Percentiles rank a stretch among this genome's conserved stretches.
Conservation (phyloP, 192 early-diverging fungal genomes). For the Rhizophagus clarus region DNA sequence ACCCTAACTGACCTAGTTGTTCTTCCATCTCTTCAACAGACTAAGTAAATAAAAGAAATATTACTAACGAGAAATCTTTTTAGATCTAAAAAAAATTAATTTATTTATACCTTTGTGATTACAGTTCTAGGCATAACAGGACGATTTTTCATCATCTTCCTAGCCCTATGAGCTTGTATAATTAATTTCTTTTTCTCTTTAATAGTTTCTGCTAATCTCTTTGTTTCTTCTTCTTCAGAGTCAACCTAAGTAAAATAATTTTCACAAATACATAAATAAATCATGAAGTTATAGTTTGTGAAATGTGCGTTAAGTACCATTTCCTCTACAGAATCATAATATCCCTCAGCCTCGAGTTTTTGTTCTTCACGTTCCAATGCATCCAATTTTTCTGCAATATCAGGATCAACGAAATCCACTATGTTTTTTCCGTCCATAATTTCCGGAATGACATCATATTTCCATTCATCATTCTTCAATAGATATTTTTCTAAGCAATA, state of each 20-base stretch:
- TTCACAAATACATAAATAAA: conserved; percentile 3
- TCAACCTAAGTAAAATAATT: conserved; percentile 48
- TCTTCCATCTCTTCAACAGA: conserved; percentile 67
- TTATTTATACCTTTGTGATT: conserved; percentile 26
- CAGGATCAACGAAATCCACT: conserved; percentile 97
- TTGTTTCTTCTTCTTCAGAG: conserved; percentile 81
- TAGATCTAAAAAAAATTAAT: not conserved
- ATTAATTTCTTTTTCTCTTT: conserved; percentile 86
- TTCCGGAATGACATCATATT: conserved; percentile 97
- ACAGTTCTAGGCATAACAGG: conserved; percentile 70
- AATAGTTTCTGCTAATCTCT: conserved; percentile 76
- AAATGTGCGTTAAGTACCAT: conserved; percentile 35
- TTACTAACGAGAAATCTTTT: conserved; percentile 29
- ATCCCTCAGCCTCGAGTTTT: conserved; percentile 87
- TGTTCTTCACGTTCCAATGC: conserved; percentile 98
- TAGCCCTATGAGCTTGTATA: conserved; percentile 69
- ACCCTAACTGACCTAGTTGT: conserved; percentile 72
- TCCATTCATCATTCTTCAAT: conserved; percentile 87
- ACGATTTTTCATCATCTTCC: conserved; percentile 78
- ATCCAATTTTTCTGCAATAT: conserved; percentile 94
- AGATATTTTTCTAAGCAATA: conserved; percentile 70
- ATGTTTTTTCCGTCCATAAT: conserved; percentile 99
- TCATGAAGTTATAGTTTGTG: not conserved
- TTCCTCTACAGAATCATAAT: conserved; percentile 85
- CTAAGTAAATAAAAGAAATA: conserved; percentile 4